These are phyloP conservation scores for Capsicum rhomboideum DNA, from an alignment of 257 asterid species.

Conservation along the genomic window DNA sequence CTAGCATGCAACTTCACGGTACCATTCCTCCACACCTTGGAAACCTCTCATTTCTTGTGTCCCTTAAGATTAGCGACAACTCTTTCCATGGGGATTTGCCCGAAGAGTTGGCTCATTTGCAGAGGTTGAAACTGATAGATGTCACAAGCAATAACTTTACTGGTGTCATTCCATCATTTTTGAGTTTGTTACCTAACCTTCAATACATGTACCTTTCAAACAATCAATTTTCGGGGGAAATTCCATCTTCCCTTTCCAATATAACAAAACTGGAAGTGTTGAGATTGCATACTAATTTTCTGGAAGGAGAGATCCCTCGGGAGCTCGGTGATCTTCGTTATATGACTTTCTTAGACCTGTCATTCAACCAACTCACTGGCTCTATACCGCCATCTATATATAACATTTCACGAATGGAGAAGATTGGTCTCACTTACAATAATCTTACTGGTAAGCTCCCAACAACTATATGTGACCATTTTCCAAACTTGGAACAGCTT, in stretches of 20 bases:
- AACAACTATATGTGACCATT: slow-evolving; percentile 1
- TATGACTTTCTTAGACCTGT: background rate
- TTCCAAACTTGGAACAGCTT: slow-evolving; percentile 4
- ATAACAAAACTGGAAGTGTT: background rate
- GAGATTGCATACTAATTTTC: background rate
- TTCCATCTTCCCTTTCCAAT: background rate
- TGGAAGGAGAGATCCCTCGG: background rate
- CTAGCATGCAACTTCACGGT: background rate
- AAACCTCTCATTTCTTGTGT: background rate
- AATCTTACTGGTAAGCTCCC: slow-evolving; percentile 17
- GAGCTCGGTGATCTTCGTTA: slow-evolving; percentile 4
- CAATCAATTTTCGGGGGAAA: background rate
- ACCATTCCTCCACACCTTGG: background rate
- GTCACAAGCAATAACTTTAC: background rate
- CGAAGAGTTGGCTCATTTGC: background rate
- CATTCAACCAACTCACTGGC: slow-evolving; percentile 4
- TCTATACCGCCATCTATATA: background rate
- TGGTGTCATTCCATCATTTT: background rate
- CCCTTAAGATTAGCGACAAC: background rate
- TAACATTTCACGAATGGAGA: background rate
- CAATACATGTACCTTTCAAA: background rate
- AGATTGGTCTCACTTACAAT: background rate
- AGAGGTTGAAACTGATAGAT: background rate
- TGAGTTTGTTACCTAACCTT: background rate
- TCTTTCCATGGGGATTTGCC: background rate